Percentiles rank a stretch among this genome's conserved stretches.
Conservation (phyloP, 805 yeast genomes). For the Zygoascus tannicola region DNA sequence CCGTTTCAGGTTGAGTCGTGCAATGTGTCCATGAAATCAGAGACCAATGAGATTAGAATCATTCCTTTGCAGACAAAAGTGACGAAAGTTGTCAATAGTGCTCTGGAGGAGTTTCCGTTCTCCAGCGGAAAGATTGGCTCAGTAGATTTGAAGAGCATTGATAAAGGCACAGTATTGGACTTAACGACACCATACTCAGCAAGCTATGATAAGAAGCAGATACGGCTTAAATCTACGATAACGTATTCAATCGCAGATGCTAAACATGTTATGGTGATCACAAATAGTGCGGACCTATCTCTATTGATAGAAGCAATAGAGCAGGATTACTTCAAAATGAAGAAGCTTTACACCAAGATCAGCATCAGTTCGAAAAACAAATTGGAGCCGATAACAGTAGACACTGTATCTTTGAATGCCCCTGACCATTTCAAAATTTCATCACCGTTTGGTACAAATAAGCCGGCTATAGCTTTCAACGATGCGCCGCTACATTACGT, state of each 20-base stretch:
- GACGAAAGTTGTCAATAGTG: neutral
- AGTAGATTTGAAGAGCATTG: conserved; percentile 2
- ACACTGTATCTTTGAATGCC: conserved; percentile 34
- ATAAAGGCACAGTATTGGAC: neutral
- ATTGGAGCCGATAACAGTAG: conserved; percentile 45
- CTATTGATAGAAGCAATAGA: conserved; percentile 65
- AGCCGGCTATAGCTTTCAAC: conserved; percentile 41
- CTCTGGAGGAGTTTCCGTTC: neutral
- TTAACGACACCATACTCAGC: conserved; percentile 22
- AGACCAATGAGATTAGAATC: conserved; percentile 4
- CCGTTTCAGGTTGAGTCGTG: conserved; percentile 3
- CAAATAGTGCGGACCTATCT: conserved; percentile 38
- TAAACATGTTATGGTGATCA: conserved; percentile 15
- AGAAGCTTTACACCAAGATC: conserved; percentile 54
- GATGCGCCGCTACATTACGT: conserved; percentile 64
- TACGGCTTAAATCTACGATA: conserved; percentile 20
- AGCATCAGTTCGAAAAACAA: conserved; percentile 51
- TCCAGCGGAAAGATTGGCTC: neutral
- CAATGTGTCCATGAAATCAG: conserved; percentile 4
- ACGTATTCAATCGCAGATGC: conserved; percentile 20
- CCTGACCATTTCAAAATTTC: conserved; percentile 24
- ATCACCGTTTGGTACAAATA: conserved; percentile 22
- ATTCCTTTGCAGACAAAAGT: neutral
- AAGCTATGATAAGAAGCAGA: conserved; percentile 18
- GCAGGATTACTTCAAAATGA: conserved; percentile 61